phyloP scores from a whole-genome alignment of 169 alveolate species.

The Perkinsus olseni region DNA sequence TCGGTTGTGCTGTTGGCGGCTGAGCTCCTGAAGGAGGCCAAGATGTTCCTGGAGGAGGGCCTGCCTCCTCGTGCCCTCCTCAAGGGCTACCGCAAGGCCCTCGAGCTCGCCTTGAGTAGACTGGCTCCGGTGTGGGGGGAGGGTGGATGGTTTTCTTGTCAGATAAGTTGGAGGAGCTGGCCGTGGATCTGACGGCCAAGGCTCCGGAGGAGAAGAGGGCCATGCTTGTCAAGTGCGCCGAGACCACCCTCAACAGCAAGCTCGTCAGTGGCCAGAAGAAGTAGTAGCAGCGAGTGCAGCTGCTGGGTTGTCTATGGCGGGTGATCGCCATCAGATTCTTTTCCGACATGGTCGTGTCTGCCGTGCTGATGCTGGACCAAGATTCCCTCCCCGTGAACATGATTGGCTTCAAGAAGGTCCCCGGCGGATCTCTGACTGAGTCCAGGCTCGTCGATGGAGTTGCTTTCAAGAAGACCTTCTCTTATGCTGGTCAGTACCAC shows the following conservation, averaged over 20 bases:
- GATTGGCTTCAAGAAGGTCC: constrained; percentile 92
- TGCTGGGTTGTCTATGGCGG: background rate
- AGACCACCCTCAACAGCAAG: constrained; percentile 92
- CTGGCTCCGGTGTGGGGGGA: no score
- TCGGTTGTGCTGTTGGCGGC: constrained; percentile 91
- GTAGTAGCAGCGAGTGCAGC: constrained; percentile 18
- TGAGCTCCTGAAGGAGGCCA: constrained; percentile 83
- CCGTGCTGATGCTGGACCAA: constrained; percentile 84
- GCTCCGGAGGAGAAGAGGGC: constrained; percentile 55
- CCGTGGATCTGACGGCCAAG: constrained; percentile 49
- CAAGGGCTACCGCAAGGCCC: constrained; percentile 84
- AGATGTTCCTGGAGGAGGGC: constrained; percentile 87
- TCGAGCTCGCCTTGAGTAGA: constrained; percentile 47
- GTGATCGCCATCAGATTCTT: background rate
- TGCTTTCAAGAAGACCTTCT: constrained; percentile 95
- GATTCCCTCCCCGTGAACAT: constrained; percentile 35
- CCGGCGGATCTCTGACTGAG: constrained; percentile 90
- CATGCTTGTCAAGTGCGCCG: constrained; percentile 88
- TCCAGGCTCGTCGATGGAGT: constrained; percentile 90
- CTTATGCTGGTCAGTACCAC: constrained; percentile 74
- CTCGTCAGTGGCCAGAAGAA: constrained; percentile 83
- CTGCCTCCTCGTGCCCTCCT: constrained; percentile 88
- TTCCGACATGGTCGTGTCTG: constrained; percentile 79
- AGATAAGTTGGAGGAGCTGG: constrained; percentile 47
- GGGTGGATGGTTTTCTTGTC: constrained; percentile 9